phyloP scores from a whole-genome alignment of 2,329 filamentous ascomycete species.

The Arthrobotrys pseudoclavata region DNA sequence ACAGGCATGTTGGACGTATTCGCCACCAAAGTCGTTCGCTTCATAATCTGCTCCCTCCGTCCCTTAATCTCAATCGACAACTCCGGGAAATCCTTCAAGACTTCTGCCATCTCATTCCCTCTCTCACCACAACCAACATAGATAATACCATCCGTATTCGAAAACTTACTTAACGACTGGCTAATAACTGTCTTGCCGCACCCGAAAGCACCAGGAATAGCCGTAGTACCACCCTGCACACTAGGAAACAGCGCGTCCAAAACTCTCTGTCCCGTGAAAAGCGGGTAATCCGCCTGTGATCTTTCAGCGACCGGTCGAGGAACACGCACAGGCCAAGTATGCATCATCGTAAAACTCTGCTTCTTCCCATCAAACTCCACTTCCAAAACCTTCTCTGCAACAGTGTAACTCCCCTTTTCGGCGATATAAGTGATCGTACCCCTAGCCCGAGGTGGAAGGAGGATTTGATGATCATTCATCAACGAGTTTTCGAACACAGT shows the following conservation, averaged over 20 bases:
- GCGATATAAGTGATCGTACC: slow-evolving; percentile 94
- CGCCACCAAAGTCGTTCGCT: slow-evolving; percentile 97
- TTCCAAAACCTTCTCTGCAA: slow-evolving; percentile 92
- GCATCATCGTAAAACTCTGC: slow-evolving; percentile 97
- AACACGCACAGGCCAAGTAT: slow-evolving; percentile 97
- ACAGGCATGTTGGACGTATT: slow-evolving; percentile 99
- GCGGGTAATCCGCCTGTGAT: slow-evolving; percentile 87
- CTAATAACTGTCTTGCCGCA: slow-evolving; percentile 99
- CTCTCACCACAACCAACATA: slow-evolving; percentile 94
- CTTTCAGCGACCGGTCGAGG: slow-evolving; percentile 93
- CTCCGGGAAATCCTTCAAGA: slow-evolving; percentile 99
- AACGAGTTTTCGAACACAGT: slow-evolving; percentile 96
- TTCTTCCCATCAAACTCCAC: slow-evolving; percentile 98
- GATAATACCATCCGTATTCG: slow-evolving; percentile 98
- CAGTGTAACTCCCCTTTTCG: slow-evolving; percentile 90
- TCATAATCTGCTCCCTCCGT: slow-evolving; percentile 99
- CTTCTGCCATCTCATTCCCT: slow-evolving; percentile 99
- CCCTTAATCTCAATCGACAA: slow-evolving; percentile 94
- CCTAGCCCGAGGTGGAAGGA: slow-evolving; percentile 88
- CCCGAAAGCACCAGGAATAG: slow-evolving; percentile 97
- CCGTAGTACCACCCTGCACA: slow-evolving; percentile 96
- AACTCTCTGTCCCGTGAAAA: slow-evolving; percentile 96
- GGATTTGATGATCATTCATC: slow-evolving; percentile 90
- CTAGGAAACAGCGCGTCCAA: slow-evolving; percentile 95
- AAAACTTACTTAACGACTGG: slow-evolving; percentile 99